Evolutionary conservation across 2,329 filamentous ascomycete species (phyloP), one percentile per base, ranked within the genome.

Genomic region (Neofusicoccum umdonicola): DNA sequence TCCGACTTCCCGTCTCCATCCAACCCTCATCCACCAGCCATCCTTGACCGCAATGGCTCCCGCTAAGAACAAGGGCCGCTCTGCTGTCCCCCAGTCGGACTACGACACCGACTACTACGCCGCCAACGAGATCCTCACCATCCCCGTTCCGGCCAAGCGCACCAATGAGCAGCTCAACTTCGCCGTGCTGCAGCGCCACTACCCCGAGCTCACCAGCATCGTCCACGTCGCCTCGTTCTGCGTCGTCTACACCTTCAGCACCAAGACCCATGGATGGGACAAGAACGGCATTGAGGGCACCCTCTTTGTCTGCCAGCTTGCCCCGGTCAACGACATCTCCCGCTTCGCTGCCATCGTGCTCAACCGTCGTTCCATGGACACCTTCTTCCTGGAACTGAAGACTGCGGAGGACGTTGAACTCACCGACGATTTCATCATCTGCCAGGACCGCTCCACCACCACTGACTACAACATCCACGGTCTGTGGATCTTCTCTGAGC

Each of bases 81-180:
- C 77, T 71, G 77, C 71, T 67, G 80, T 76, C 41, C 84, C 79
- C 72, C 83, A 78, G 60, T 86, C 81, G 69, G 85, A 80, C 80
- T 86, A 78, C 75, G 83, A 85, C 67, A 83, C 80, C 17, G 82
- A 84, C 71, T 74, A 77, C 71, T 74, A 77, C 58, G 70, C 76
- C 68, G 71, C 76, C 27, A 66, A 71, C 74, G 35, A 67, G 66
- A 13, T 27, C 2, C 19, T 62, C 35, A 31, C 27, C 8, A 69
- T 76, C 56, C 76, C 78, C 31, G 75, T 77, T 34, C 81, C 82
- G 47, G 81, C 82, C 62, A 76, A 80, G 41, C 88, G 91, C 68
- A 89, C 89, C 67, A 95, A 93, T 77, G 90, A 90, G 63, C 90
- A 96, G 69, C 88, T 98, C 73, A 98, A 98, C 81, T 84, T 96